Base-by-base conservation (phyloP, 2,329 filamentous ascomycete genomes). In the Talaromyces atroroseus region DNA sequence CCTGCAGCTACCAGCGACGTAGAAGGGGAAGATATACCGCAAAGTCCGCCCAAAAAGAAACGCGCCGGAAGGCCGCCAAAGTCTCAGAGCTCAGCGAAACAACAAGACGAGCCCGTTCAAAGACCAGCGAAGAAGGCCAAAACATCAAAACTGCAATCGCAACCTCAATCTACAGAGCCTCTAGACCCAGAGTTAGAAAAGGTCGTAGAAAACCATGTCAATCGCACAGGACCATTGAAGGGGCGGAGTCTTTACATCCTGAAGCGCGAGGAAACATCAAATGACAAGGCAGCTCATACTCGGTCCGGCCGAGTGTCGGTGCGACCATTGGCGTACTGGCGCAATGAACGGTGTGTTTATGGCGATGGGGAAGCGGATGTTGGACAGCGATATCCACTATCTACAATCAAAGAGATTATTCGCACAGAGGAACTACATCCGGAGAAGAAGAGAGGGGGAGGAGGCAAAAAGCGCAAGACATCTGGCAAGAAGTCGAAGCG, bases 261-360 rank as follows among this genome's bases (percentile, higher is more conserved):
- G 48, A 76, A 78, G 58, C 74, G 76, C 47, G 78, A 81, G 64
- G 75, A 72, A 12, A 76, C 79, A n/a, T 70, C 75, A 1, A 79
- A 84, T 53, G 76, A 74, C 24, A 76, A 82, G 60, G 78, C 78
- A 29, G 81, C 79, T 46, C 89, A 86, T 51, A 82, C 81, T n/a
- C 85, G 90, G 54, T 92, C 87, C 12, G 92, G 90, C 2, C 84
- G 94, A 56, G 83, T 84, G 52, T 90, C 89, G 10, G 86, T 90
- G 60, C 83, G 84, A 59, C 94, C 92, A 0, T 74, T 96, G 34
- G 84, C 89, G 24, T 95, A 82, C 68, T 97, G 92, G 92, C 85
- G 85, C 64, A 91, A 91, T 62, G 92, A 97, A 69, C 83, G 82
- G 54, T 83, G 88, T 48, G 82, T 90, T 21, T 89, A 85, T 65